These are phyloP conservation scores for Leucocoprinus leucothites DNA, from an alignment of 768 basidiomycete genomes.

Conservation along the genomic window DNA sequence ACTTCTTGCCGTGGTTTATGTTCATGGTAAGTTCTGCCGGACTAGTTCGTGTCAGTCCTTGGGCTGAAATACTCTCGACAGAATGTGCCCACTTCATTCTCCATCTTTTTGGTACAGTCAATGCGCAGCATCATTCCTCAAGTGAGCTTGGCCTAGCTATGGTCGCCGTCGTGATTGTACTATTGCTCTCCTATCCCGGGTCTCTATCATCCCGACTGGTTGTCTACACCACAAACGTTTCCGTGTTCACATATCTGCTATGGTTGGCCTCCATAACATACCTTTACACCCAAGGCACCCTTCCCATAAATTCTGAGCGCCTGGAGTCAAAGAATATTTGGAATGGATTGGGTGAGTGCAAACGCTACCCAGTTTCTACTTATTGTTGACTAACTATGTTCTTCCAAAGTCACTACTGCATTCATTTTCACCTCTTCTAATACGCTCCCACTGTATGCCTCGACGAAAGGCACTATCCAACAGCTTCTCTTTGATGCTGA, in stretches of 20 bases:
- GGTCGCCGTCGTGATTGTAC: slow-evolving; percentile 37
- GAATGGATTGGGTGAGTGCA: slow-evolving; percentile 59
- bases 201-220: slow-evolving; percentile 54
- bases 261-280: slow-evolving; percentile 58
- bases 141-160: slow-evolving; percentile 27
- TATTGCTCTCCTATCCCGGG: slow-evolving; percentile 51
- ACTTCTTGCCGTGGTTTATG: slow-evolving; percentile 56
- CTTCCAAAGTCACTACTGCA: slow-evolving; percentile 48
- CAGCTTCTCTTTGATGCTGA: slow-evolving; percentile 4
- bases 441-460: slow-evolving; percentile 64
- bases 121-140: slow-evolving; percentile 32
- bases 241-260: slow-evolving; percentile 53
- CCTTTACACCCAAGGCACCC: slow-evolving; percentile 46
- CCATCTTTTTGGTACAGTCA: slow-evolving; percentile 40
- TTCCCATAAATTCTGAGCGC: slow-evolving; percentile 16
- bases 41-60: not conserved
- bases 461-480: slow-evolving; percentile 34
- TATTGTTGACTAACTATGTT: not conserved
- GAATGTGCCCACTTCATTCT: slow-evolving; percentile 53
- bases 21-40: slow-evolving; percentile 51
- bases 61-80: slow-evolving; percentile 20
- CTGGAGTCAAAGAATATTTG: slow-evolving; percentile 31
- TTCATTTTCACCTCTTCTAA: slow-evolving; percentile 66
- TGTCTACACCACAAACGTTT: slow-evolving; percentile 56
- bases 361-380: not conserved